These are phyloP conservation scores for Plasmodium gallinaceum DNA, from an alignment of 169 alveolate genomes.

Conservation along the genomic window DNA sequence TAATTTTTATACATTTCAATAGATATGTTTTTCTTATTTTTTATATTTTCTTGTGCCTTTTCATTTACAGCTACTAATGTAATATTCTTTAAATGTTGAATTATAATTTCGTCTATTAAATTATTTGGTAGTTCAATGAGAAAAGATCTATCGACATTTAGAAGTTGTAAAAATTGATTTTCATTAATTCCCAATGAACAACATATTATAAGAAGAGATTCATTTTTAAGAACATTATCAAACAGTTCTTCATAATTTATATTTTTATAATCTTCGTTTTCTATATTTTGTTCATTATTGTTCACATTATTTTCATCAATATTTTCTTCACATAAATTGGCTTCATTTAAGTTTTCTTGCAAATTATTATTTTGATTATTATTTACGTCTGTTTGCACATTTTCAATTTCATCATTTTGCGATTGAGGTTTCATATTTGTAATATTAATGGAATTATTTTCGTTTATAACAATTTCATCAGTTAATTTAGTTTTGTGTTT, in stretches of 20 bases:
- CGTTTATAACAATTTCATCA: not conserved
- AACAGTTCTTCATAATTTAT: slow-evolving; percentile 70
- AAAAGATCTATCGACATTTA: slow-evolving; percentile 73
- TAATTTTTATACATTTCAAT: slow-evolving; percentile 55
- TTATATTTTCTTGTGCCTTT: slow-evolving; percentile 45
- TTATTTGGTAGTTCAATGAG: slow-evolving; percentile 56
- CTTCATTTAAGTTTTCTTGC: not conserved
- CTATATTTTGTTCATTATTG: not conserved
- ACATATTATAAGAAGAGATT: slow-evolving; percentile 72
- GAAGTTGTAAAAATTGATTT: slow-evolving; percentile 44
- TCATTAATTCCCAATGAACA: slow-evolving; percentile 73
- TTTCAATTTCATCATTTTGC: not conserved
- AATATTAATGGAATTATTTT: not conserved
- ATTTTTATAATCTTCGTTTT: slow-evolving; percentile 48
- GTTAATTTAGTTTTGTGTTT: not conserved
- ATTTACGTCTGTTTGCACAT: not conserved
- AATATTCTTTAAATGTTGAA: slow-evolving; percentile 68
- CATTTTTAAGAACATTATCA: slow-evolving; percentile 54
- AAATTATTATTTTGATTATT: not conserved
- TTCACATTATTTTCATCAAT: not conserved
- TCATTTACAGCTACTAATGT: slow-evolving; percentile 34
- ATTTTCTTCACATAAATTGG: not conserved
- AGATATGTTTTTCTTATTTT: slow-evolving; percentile 32
- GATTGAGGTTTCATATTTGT: not conserved
- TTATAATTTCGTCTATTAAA: slow-evolving; percentile 65